These are phyloP conservation scores for Candida patagonica DNA, from an alignment of 805 yeast species.

Conservation along the genomic window DNA sequence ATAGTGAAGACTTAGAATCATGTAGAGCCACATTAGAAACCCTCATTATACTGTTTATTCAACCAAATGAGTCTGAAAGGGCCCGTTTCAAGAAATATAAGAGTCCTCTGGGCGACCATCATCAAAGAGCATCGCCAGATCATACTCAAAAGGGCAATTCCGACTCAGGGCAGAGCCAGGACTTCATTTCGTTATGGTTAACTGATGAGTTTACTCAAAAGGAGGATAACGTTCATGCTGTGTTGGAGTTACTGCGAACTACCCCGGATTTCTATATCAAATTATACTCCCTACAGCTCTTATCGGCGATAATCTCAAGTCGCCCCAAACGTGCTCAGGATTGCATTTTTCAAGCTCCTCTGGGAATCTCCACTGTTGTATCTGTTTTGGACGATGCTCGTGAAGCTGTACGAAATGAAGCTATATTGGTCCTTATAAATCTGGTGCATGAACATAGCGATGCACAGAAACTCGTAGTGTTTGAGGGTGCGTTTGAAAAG, in stretches of 20 bases:
- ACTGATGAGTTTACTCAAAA: slow-evolving; percentile 79
- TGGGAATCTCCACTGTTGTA: slow-evolving; percentile 73
- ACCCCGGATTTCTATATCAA: slow-evolving; percentile 63
- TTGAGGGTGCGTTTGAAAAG: slow-evolving; percentile 83
- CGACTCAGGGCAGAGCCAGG: slow-evolving; percentile 25
- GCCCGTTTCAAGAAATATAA: slow-evolving; percentile 20
- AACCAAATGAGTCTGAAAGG: slow-evolving; percentile 29
- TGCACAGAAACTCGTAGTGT: slow-evolving; percentile 87
- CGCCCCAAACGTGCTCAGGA: slow-evolving; percentile 70
- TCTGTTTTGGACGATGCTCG: slow-evolving; percentile 49
- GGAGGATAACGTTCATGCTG: slow-evolving; percentile 36
- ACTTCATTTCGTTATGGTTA: slow-evolving; percentile 88
- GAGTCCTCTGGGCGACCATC: slow-evolving; percentile 24
- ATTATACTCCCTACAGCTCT: slow-evolving; percentile 71
- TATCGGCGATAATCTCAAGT: slow-evolving; percentile 74
- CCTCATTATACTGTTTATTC: slow-evolving; percentile 65
- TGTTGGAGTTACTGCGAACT: slow-evolving; percentile 42
- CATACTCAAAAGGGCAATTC: not conserved
- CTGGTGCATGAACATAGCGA: slow-evolving; percentile 73
- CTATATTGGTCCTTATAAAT: slow-evolving; percentile 73
- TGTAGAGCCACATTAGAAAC: slow-evolving; percentile 81
- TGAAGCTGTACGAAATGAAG: slow-evolving; percentile 81
- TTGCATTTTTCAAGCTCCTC: slow-evolving; percentile 59
- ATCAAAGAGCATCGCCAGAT: not conserved
- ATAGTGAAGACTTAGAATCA: slow-evolving; percentile 57